Base-by-base conservation (phyloP, 169 alveolate genomes). In the Eimeria brunetti region DNA sequence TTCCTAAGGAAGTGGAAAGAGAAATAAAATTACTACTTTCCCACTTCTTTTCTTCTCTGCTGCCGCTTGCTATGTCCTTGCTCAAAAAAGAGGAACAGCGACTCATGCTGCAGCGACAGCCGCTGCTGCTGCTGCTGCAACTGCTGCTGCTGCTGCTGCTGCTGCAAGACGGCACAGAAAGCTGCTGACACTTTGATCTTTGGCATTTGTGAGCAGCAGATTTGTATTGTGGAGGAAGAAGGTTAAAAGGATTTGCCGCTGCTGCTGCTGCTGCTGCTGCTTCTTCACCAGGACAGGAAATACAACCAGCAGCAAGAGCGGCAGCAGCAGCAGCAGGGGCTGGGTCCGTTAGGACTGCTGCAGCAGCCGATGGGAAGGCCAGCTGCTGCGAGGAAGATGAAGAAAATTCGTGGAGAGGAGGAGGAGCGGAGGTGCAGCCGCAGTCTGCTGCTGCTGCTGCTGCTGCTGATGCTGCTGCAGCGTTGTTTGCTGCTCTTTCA, bases 131-230 rank as follows among this genome's bases (percentile, higher is more conserved):
- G 71, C 89, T 27, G 89, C n/a, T 30, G 53, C n/a, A 8, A 49
- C 83, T 73, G 83, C 80, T 73, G 83, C 83, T 73, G 44, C 56
- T 33, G 83, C 71, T 18, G 71, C 64, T 33, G 12, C 71, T 24
- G 27, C 9, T 0, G 36, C 85, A 75, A 0, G 85, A 56, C 64
- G 64, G 60, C 20, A 75, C n/a, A 8, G 85, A 6, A 27, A 38
- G 85, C 36, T 16, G 85, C 11, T 18, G 7, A 33, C 62, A 9
- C 62, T 22, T 9, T 9, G 24, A 9, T 56, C 85, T n/a, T 14
- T 60, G 36, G 22, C 60, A 24, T 60, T 44, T 38, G 6, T 24
- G 60, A 11, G 78, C 49, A 69, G 58, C 58, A 51, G 12, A 51
- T 12, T n/a, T n/a, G n/a, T n/a, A n/a, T n/a, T n/a, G n/a, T n/a